These are phyloP conservation scores for Trichoderma sp. DNA, from an alignment of 2,329 filamentous ascomycete genomes.

Conservation along the genomic window DNA sequence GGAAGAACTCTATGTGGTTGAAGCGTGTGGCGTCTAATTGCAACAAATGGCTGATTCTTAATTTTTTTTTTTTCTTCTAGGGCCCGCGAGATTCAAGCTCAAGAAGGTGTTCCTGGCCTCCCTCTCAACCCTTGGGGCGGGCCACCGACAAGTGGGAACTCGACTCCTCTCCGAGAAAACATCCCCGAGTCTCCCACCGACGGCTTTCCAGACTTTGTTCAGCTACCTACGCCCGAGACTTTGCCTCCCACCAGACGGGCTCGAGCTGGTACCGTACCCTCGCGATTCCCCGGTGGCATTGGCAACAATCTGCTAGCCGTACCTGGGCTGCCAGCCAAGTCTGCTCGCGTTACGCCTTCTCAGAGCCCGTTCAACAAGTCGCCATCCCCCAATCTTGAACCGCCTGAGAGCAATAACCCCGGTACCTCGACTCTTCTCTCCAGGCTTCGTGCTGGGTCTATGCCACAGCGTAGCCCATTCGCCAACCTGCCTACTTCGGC, in stretches of 20 bases:
- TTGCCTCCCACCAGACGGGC: conserved; percentile 72
- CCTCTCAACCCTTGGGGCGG: conserved; percentile 83
- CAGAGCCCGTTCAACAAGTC: conserved; percentile 79
- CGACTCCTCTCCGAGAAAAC: conserved; percentile 91
- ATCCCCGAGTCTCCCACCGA: conserved; percentile 96
- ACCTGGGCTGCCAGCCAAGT: conserved; percentile 65
- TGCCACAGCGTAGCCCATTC: conserved; percentile 82
- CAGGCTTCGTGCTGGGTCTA: conserved; percentile 84
- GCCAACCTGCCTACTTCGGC: conserved; percentile 52
- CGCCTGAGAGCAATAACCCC: conserved; percentile 39
- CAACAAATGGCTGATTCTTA: not conserved
- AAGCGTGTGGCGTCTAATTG: not conserved
- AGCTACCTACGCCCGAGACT: conserved; percentile 64
- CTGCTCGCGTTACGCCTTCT: conserved; percentile 80
- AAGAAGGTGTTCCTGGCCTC: conserved; percentile 76
- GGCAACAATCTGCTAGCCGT: conserved; percentile 58
- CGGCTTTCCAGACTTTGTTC: conserved; percentile 87
- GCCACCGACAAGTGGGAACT: conserved; percentile 93
- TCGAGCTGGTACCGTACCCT: conserved; percentile 93
- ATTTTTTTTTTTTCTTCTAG: conserved; percentile 44
- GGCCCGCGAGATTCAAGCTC: conserved; percentile 93
- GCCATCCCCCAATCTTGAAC: conserved; percentile 54
- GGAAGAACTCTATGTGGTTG: not conserved
- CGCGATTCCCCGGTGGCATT: conserved; percentile 75
- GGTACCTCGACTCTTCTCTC: conserved; percentile 74